Evolutionary conservation across 2,329 filamentous ascomycete genomes (phyloP), one percentile per base, ranked within the genome.

Genomic region (Monilinia vaccinii-corymbosi): DNA sequence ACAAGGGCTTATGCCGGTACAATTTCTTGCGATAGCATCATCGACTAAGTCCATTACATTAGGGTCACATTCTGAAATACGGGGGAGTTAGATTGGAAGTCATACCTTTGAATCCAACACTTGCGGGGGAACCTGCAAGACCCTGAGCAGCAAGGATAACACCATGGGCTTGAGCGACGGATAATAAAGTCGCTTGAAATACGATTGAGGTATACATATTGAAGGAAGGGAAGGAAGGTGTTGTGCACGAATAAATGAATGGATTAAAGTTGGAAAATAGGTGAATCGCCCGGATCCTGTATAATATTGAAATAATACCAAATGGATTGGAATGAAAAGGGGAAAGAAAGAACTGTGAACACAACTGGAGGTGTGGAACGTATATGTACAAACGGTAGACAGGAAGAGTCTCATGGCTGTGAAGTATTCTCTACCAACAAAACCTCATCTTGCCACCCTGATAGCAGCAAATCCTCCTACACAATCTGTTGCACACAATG

Each of bases 1-100:
- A 75, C 85, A 87, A 25, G 84, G 84, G 69, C 78, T 83, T 74
- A 85, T 83, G 59, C 75, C 75, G 18, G 82, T 85, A 71, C 84
- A 85, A 71, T 86, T 84, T 63, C 84, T 79, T 32, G 84, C 81
- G 65, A 84, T 77, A 60, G 72, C 72, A 45, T 77, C 72, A 65
- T 81, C 77, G 62, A 86, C 78, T 79, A 49, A 49, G 31, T 34
- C 44, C 8, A 55, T 32, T 32, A 44, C 32, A 53, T 55, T 34
- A 32, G 50, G 23, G 32, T 55, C 18, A 32, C 13, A 23, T 23
- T 21, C 38, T 9, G 38, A 44, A 55, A 32, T 45, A 32, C 32
- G 13, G 38, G 51, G 40, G 34, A 4, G 11, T 23, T 44, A 44
- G n/a, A n/a, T 34, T 44, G 13, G 3, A 34, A 16, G 8, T 13